Conservation (phyloP, 305 asterid species). For the Stenogyne calaminthoides region DNA sequence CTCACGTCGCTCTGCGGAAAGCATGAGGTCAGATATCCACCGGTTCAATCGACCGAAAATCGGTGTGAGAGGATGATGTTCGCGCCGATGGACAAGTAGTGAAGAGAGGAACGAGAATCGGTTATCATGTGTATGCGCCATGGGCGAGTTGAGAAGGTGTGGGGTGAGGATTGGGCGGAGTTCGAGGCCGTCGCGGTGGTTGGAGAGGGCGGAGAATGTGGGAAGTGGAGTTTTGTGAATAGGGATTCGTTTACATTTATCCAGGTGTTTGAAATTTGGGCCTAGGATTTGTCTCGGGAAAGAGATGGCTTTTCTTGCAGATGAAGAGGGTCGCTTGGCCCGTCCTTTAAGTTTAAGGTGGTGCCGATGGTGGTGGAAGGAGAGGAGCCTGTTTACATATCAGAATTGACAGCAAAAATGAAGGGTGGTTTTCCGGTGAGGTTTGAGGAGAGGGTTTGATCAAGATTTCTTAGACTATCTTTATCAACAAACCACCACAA, state of each 20-base stretch:
- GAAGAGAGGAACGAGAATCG: conserved; percentile 45
- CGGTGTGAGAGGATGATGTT: conserved; percentile 39
- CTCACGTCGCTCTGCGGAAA: conserved; percentile 55
- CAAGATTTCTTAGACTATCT: neutral
- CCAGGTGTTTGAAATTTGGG: conserved; percentile 69
- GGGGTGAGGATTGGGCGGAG: conserved; percentile 58
- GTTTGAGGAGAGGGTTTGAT: neutral
- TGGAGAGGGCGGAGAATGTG: conserved; percentile 29
- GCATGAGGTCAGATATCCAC: conserved; percentile 69
- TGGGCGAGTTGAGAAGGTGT: conserved; percentile 60
- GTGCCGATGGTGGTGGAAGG: conserved; percentile 46
- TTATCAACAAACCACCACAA: too few relatives aligned
- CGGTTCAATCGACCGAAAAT: conserved; percentile 48
- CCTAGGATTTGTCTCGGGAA: conserved; percentile 70
- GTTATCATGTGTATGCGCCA: conserved; percentile 59
- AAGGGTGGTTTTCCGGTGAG: conserved; percentile 57
- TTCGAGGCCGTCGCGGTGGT: conserved; percentile 57
- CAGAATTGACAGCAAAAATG: conserved; percentile 48
- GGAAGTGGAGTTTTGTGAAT: conserved; percentile 37
- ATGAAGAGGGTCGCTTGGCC: conserved; percentile 63
- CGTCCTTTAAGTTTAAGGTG: conserved; percentile 50
- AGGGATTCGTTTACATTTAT: conserved; percentile 44
- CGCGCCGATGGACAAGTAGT: conserved; percentile 56
- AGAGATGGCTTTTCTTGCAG: conserved; percentile 66
- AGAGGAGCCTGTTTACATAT: conserved; percentile 33